Conservation (phyloP, 371 early-diverging fungal genomes). For the Quaeritorhiza haematococci region DNA sequence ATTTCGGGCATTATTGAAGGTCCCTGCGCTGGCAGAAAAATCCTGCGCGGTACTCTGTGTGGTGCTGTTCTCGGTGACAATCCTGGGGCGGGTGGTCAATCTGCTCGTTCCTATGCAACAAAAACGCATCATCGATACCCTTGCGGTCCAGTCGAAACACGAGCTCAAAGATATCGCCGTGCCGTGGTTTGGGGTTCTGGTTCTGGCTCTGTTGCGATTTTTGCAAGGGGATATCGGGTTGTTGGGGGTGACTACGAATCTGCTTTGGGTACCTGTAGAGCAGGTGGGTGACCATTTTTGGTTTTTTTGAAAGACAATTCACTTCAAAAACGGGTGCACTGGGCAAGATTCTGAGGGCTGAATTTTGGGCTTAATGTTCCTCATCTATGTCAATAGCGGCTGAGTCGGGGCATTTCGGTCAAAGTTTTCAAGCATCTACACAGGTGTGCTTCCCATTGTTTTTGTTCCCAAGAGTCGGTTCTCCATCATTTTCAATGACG, state of each 20-base stretch:
- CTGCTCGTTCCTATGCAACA: slow-evolving; percentile 74
- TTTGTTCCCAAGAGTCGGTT: too few relatives aligned
- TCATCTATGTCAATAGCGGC: slow-evolving; percentile 43
- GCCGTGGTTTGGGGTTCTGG: slow-evolving; percentile 63
- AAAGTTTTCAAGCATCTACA: slow-evolving; percentile 85
- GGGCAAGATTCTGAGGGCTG: not conserved
- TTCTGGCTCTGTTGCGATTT: slow-evolving; percentile 66
- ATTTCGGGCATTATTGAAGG: too few relatives aligned
- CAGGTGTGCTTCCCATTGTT: slow-evolving; percentile 4
- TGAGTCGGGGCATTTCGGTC: slow-evolving; percentile 81
- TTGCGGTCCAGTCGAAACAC: not conserved
- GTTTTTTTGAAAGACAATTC: too few relatives aligned
- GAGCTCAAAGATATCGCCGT: not conserved
- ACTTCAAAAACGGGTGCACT: too few relatives aligned
- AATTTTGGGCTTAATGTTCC: not conserved
- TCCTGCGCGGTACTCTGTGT: too few relatives aligned
- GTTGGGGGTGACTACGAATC: slow-evolving; percentile 69
- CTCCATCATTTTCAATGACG: too few relatives aligned
- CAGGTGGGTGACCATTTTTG: slow-evolving; percentile 37
- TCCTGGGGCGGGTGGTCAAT: slow-evolving; percentile 73
- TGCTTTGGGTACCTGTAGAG: slow-evolving; percentile 86
- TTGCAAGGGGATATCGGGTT: slow-evolving; percentile 67
- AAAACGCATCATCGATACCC: slow-evolving; percentile 65
- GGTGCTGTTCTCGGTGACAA: too few relatives aligned
- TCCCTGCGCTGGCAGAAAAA: too few relatives aligned